These are phyloP conservation scores for Cinchona pubescens DNA, from an alignment of 257 asterid genomes.

Conservation along the genomic window DNA sequence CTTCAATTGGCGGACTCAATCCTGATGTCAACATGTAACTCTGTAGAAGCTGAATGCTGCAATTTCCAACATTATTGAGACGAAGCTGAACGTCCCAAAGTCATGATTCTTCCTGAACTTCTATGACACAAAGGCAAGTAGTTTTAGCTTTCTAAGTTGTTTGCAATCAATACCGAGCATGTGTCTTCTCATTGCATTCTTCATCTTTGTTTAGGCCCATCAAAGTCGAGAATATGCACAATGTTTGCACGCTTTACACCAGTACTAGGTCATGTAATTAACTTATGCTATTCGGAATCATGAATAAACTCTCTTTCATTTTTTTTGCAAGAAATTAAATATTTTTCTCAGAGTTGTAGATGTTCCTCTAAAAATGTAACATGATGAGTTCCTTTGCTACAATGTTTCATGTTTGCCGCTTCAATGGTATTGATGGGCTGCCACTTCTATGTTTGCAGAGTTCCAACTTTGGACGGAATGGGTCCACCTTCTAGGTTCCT, in stretches of 20 bases:
- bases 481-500: constrained; percentile 64
- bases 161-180: constrained; percentile 16
- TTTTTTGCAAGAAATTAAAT: neutral
- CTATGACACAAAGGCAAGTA: constrained; percentile 76
- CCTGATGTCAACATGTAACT: constrained; percentile 79
- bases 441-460: constrained; percentile 47
- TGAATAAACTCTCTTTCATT: constrained; percentile 14
- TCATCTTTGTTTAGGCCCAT: constrained; percentile 74
- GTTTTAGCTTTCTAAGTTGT: constrained; percentile 7
- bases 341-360: neutral
- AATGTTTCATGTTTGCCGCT: neutral
- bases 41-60: constrained; percentile 91
- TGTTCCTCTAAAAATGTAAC: neutral
- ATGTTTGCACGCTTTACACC: constrained; percentile 92
- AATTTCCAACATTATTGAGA: constrained; percentile 65
- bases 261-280: constrained; percentile 60
- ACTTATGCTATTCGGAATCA: constrained; percentile 40
- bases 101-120: constrained; percentile 86
- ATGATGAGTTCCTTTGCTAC: neutral
- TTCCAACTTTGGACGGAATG: constrained; percentile 85
- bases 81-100: constrained; percentile 75
- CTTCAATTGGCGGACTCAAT: constrained; percentile 81
- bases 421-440: constrained; percentile 3
- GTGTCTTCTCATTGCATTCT: constrained; percentile 62
- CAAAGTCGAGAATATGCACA: constrained; percentile 84